These are phyloP conservation scores for Taphrina pruni DNA, from an alignment of 1,139 yeast species.

Conservation along the genomic window DNA sequence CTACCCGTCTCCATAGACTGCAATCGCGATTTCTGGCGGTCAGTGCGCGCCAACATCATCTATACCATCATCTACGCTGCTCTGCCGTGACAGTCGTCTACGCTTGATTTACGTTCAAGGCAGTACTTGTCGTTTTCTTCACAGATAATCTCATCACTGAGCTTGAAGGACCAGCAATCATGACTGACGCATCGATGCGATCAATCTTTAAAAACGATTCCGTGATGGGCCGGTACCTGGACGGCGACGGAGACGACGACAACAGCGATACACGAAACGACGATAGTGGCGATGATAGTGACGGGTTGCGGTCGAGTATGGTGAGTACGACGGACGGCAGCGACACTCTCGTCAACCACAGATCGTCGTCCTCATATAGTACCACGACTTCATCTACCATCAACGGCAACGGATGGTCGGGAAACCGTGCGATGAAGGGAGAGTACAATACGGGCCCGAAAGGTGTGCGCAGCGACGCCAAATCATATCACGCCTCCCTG, in stretches of 20 bases:
- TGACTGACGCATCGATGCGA: constrained; percentile 32
- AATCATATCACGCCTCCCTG: constrained; percentile 1
- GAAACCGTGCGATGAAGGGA: not conserved
- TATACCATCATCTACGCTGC: too few relatives aligned
- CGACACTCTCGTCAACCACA: not conserved
- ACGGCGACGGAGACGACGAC: constrained; percentile 35
- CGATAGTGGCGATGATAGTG: not conserved
- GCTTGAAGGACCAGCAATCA: not conserved
- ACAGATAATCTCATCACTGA: not conserved
- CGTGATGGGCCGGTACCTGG: constrained; percentile 31
- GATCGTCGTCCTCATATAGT: not conserved
- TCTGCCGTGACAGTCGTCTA: too few relatives aligned
- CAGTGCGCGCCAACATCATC: too few relatives aligned
- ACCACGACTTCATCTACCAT: not conserved
- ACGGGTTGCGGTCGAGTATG: not conserved
- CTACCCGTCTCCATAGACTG: too few relatives aligned
- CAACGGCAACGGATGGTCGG: not conserved
- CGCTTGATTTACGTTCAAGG: too few relatives aligned
- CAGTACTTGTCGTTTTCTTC: too few relatives aligned
- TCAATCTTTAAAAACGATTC: constrained; percentile 32
- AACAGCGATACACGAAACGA: not conserved
- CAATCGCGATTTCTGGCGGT: too few relatives aligned
- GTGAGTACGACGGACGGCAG: constrained; percentile 6
- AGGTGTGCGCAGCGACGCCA: constrained; percentile 42
- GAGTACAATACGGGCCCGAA: constrained; percentile 44